A percentile compares a stretch with the other conserved stretches of the same genome.
Conservation (phyloP, 1,139 yeast genomes). For the Blastobotrys proliferans region DNA sequence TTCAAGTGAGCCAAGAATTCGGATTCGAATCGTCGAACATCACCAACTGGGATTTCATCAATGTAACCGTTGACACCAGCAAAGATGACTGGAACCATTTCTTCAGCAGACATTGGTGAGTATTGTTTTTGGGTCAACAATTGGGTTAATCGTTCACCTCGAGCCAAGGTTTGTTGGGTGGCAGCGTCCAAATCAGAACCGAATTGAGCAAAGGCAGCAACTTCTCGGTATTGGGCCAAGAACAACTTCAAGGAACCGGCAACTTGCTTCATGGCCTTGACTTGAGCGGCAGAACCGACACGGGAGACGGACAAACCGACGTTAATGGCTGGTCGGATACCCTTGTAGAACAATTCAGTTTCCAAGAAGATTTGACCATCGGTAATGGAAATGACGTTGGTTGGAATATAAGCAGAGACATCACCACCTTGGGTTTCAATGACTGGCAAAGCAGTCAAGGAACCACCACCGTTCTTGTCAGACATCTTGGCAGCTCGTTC, state of each 20-base stretch:
- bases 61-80: conserved; percentile 99
- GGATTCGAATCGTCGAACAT: conserved; percentile 88
- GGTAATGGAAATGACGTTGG: conserved; percentile 94
- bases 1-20: conserved; percentile 83
- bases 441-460: conserved; percentile 93
- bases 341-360: conserved; percentile 99
- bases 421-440: conserved; percentile 99
- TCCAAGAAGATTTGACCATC: conserved; percentile 98
- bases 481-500: conserved; percentile 99
- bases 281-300: conserved; percentile 99
- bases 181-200: conserved; percentile 99
- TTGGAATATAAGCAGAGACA: conserved; percentile 97
- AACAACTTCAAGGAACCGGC: conserved; percentile 99
- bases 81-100: conserved; percentile 96
- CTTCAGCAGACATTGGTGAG: conserved; percentile 96
- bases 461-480: conserved; percentile 85
- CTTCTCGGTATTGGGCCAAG: conserved; percentile 99
- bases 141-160: conserved; percentile 99
- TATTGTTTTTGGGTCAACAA: conserved; percentile 97
- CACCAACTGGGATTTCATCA: conserved; percentile 79
- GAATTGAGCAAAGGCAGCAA: conserved; percentile 99
- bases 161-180: conserved; percentile 96
- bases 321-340: conserved; percentile 99
- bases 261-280: conserved; percentile 99
- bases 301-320: conserved; percentile 99